Evolutionary conservation across 106 monocot genomes (phyloP).

Genomic region (Vanilla planifolia): DNA sequence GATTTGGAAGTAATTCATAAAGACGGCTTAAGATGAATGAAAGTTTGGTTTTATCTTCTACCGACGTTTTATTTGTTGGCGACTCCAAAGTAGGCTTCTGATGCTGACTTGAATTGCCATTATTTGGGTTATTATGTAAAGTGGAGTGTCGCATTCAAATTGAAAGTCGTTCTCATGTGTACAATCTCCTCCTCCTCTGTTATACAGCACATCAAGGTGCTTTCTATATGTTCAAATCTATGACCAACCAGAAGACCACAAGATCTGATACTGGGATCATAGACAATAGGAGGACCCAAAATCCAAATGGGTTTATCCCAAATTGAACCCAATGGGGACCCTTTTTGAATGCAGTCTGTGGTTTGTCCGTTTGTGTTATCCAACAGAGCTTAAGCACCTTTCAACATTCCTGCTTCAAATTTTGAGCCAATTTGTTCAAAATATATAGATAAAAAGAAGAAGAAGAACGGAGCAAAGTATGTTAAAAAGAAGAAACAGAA

Average conservation of each 20-base stretch:
- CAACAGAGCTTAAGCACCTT: too few relatives aligned
- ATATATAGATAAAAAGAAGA: too few relatives aligned
- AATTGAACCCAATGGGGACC: background rate
- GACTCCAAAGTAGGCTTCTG: too few relatives aligned
- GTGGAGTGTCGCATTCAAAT: slow-evolving; percentile 2
- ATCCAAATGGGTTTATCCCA: background rate
- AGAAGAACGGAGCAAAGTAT: too few relatives aligned
- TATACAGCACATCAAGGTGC: background rate
- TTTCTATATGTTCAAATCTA: background rate
- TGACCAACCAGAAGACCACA: background rate
- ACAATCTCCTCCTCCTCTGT: background rate
- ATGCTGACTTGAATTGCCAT: too few relatives aligned
- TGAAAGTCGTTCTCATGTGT: slow-evolving; percentile 1
- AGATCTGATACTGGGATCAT: background rate
- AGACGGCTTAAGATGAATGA: too few relatives aligned
- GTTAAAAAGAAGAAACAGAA: too few relatives aligned
- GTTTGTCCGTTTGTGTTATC: background rate
- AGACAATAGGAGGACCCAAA: background rate
- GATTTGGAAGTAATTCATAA: too few relatives aligned
- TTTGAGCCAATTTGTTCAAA: too few relatives aligned
- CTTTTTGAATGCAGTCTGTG: background rate
- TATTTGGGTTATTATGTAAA: too few relatives aligned
- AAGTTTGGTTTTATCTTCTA: too few relatives aligned
- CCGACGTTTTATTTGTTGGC: too few relatives aligned
- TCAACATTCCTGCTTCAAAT: background rate